Conservation (phyloP, 768 basidiomycete genomes). For the Coprinopsis marcescibilis region DNA sequence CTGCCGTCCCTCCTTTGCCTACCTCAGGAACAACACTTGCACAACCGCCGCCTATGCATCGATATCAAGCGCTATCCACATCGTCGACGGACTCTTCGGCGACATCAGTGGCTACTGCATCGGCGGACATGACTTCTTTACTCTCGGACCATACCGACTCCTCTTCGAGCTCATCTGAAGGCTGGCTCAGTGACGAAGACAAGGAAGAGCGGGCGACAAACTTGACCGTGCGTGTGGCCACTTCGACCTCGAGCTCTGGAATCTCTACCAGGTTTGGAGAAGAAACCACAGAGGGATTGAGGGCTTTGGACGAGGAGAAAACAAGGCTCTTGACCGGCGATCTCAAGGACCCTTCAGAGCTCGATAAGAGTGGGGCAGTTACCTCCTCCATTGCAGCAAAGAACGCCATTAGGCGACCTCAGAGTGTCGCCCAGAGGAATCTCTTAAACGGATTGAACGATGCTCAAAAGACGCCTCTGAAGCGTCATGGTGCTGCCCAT, state of each 20-base stretch:
- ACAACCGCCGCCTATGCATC: slow-evolving; percentile 9
- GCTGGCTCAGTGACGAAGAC: slow-evolving; percentile 46
- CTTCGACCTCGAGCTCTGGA: slow-evolving; percentile 20
- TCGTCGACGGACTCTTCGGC: slow-evolving; percentile 24
- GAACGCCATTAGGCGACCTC: not conserved
- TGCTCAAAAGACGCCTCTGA: slow-evolving; percentile 10
- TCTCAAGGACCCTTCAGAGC: not conserved
- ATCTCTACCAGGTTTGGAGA: slow-evolving; percentile 21
- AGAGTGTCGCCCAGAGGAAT: not conserved
- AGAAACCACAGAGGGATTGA: slow-evolving; percentile 7
- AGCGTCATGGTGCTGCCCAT: slow-evolving; percentile 1
- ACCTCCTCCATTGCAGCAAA: not conserved
- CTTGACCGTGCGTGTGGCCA: slow-evolving; percentile 20
- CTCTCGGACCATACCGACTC: slow-evolving; percentile 55
- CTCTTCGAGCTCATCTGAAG: slow-evolving; percentile 46
- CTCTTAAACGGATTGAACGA: slow-evolving; percentile 1
- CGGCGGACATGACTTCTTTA: slow-evolving; percentile 57
- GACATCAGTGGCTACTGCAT: not conserved
- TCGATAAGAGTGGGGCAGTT: not conserved
- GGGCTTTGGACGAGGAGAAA: slow-evolving; percentile 7
- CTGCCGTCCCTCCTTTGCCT: slow-evolving; percentile 2
- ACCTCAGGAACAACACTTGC: slow-evolving; percentile 4
- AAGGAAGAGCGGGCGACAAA: slow-evolving; percentile 43
- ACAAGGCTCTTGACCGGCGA: not conserved
- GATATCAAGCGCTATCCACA: slow-evolving; percentile 8